phyloP scores from a whole-genome alignment of 1,284 basidiomycete genomes.

The Leccinum variabile region DNA sequence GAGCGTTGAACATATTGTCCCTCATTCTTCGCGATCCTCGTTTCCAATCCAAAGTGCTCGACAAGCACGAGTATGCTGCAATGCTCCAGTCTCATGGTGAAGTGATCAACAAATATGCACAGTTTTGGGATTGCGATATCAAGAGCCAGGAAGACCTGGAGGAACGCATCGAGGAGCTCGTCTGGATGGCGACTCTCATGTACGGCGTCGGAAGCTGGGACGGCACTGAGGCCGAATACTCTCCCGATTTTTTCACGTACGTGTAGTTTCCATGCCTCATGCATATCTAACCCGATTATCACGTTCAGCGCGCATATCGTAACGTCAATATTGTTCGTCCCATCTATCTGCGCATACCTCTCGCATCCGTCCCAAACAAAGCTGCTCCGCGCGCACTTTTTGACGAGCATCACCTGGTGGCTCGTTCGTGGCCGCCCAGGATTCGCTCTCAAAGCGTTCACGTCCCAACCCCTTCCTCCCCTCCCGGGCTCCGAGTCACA shows the following conservation, averaged over 20 bases:
- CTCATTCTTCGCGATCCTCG: constrained; percentile 40
- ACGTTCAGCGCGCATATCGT: constrained; percentile 39
- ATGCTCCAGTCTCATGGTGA: constrained; percentile 36
- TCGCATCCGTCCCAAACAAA: constrained; percentile 29
- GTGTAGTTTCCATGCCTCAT: constrained; percentile 13
- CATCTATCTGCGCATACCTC: constrained; percentile 34
- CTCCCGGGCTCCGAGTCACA: not conserved
- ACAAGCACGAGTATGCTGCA: constrained; percentile 32
- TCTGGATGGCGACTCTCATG: constrained; percentile 32
- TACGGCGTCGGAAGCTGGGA: constrained; percentile 39
- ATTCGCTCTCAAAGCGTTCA: constrained; percentile 31
- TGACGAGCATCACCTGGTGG: constrained; percentile 39
- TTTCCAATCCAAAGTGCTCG: constrained; percentile 28
- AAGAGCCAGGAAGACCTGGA: constrained; percentile 29
- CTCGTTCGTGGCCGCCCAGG: constrained; percentile 35
- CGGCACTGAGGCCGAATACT: constrained; percentile 24
- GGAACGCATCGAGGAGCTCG: constrained; percentile 33
- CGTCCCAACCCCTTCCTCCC: constrained; percentile 23
- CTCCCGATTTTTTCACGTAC: constrained; percentile 37
- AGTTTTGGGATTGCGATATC: constrained; percentile 34
- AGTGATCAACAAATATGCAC: constrained; percentile 32
- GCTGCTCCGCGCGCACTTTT: constrained; percentile 36
- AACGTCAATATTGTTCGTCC: constrained; percentile 37
- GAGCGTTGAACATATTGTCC: constrained; percentile 41
- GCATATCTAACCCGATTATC: constrained; percentile 23